Conservation (phyloP, 805 yeast genomes). For the Clavispora fructus region DNA sequence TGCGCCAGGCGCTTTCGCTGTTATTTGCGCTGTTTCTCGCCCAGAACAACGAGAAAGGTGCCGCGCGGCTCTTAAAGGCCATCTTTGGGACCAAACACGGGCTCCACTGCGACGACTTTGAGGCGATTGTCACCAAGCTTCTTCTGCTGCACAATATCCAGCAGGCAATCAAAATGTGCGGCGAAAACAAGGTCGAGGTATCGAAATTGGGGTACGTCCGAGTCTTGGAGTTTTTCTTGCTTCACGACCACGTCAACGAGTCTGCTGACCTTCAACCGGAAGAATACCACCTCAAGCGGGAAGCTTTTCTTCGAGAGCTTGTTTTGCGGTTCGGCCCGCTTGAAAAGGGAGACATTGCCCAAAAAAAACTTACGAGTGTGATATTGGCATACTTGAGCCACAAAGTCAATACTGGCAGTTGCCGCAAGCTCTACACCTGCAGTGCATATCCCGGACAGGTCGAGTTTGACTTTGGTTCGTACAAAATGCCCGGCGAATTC, state of each 20-base stretch:
- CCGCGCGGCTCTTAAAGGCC: slow-evolving; percentile 24
- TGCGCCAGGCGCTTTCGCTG: slow-evolving; percentile 28
- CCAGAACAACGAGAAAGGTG: slow-evolving; percentile 23
- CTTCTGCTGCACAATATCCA: slow-evolving; percentile 21
- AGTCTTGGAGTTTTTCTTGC: slow-evolving; percentile 13
- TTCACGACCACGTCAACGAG: not conserved
- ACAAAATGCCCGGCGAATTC: slow-evolving; percentile 16
- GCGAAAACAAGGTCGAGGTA: slow-evolving; percentile 13
- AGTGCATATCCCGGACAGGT: slow-evolving; percentile 4
- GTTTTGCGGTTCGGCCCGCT: slow-evolving; percentile 8
- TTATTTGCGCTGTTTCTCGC: slow-evolving; percentile 25
- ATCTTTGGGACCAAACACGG: slow-evolving; percentile 27
- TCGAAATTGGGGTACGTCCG: slow-evolving; percentile 23
- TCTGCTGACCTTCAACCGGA: not conserved
- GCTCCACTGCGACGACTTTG: slow-evolving; percentile 21
- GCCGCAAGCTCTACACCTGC: slow-evolving; percentile 14
- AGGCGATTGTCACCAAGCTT: slow-evolving; percentile 21
- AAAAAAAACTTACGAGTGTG: slow-evolving; percentile 13
- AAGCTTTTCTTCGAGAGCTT: slow-evolving; percentile 8
- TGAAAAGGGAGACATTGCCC: slow-evolving; percentile 10
- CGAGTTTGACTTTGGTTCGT: slow-evolving; percentile 15
- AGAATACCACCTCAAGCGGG: slow-evolving; percentile 1
- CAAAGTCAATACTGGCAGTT: slow-evolving; percentile 17
- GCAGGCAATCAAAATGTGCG: slow-evolving; percentile 21
- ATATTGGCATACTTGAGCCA: slow-evolving; percentile 15